Base-by-base conservation (phyloP, 352 stramenopile species). In the Halophytophthora polymorphica region DNA sequence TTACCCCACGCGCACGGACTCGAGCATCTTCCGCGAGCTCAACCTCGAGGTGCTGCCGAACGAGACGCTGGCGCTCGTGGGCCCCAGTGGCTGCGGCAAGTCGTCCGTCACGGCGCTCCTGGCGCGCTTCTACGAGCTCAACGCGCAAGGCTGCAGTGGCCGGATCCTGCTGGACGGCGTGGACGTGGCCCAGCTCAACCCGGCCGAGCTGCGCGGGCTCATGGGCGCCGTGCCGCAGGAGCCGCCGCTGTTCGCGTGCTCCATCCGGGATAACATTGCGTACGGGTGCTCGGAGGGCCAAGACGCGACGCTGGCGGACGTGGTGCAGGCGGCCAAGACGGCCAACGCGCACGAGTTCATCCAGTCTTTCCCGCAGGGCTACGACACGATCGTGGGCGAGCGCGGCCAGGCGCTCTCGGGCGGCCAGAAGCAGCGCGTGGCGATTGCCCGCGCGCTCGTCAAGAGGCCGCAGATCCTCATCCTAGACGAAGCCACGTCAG, bases 271-370 rank as follows among this genome's bases (percentile, higher is more conserved):
- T 36, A 91, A 91, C 53, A 89, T 91, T 56, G 74, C 72, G 4
- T 91, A 91, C 47, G 81, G 81, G 11, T 77, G 77, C 45, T 70
- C 66, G 17, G 63, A 65, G 37, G 61, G 66, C 28, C 54, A 69
- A 33, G 66, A 81, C 2, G 65, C 71, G 23, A 80, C 64, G 10
- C 58, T 82, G 44, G 73, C 83, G 3, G 71, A 86, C 29, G 66
- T 91, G 22, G 60, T 86, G 21, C 58, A 68, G 12, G 81, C 77
- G 23, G 81, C 81, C 23, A 87, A 84, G 56, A 53, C 55, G n/a
- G 81, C 81, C 0, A 91, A 91, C 33, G 81, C 81, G 11, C 77
- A 91, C 47, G 74, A 91, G 15, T 91, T 91, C 41, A 91, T 91
- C 56, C 65, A 67, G 51, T 75, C 73, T 11, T 87, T 93, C 49